Conservation (phyloP, 805 yeast genomes). For the Hanseniaspora taiwanica region DNA sequence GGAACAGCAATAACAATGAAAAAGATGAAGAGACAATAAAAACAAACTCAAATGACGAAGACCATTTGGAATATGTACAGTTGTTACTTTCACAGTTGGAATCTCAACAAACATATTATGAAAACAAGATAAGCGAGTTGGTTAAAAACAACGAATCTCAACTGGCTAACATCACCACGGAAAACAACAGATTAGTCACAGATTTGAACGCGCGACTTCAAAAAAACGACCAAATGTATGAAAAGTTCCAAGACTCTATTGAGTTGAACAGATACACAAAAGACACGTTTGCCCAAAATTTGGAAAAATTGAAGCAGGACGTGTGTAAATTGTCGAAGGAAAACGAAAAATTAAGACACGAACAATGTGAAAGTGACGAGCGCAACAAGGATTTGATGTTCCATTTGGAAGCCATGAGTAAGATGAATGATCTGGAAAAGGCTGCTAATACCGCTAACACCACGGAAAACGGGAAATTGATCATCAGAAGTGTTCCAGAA, state of each 20-base stretch:
- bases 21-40: conserved; percentile 23
- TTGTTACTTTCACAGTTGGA: conserved; percentile 68
- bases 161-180: conserved; percentile 23
- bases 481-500: conserved; percentile 22
- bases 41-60: conserved; percentile 26
- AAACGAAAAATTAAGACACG: conserved; percentile 23
- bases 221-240: too few relatives aligned
- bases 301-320: conserved; percentile 29
- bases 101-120: conserved; percentile 76
- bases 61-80: conserved; percentile 71
- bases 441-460: conserved; percentile 46
- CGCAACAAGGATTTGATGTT: conserved; percentile 73
- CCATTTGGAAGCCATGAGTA: conserved; percentile 57
- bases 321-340: conserved; percentile 24
- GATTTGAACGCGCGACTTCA: too few relatives aligned
- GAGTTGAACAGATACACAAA: neutral
- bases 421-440: conserved; percentile 33
- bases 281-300: conserved; percentile 2
- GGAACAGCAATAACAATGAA: neutral
- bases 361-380: conserved; percentile 40
- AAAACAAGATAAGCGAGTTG: conserved; percentile 29
- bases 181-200: conserved; percentile 38
- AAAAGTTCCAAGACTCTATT: neutral
- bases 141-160: too few relatives aligned
- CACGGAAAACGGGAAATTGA: conserved; percentile 42